phyloP scores from a whole-genome alignment of 192 early-diverging fungal species.

The Cetraspora pellucida region DNA sequence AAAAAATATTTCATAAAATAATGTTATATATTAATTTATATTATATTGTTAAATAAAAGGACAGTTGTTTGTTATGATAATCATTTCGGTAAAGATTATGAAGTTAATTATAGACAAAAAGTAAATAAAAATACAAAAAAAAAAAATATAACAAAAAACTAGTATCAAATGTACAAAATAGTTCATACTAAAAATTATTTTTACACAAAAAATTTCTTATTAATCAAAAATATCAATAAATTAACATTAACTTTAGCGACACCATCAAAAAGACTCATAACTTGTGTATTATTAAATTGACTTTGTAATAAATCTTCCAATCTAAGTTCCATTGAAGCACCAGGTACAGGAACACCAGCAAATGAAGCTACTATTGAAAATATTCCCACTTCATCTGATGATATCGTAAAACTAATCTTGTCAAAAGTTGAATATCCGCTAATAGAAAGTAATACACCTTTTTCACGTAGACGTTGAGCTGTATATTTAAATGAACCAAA shows the following conservation, averaged over 20 bases:
- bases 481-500: constrained; percentile 99
- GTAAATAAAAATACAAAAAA: no score
- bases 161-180: no score
- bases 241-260: constrained; percentile 95
- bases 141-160: no score
- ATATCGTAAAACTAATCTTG: constrained; percentile 86
- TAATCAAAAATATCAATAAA: constrained; percentile 91
- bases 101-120: no score
- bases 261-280: constrained; percentile 91
- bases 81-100: no score
- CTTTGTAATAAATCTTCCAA: constrained; percentile 93
- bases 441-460: constrained; percentile 88
- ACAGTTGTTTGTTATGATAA: no score
- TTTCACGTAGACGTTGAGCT: constrained; percentile 88
- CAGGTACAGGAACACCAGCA: constrained; percentile 66
- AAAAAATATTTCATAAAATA: no score
- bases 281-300: constrained; percentile 91
- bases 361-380: constrained; percentile 87
- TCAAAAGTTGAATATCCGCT: constrained; percentile 85
- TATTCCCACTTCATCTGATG: constrained; percentile 88
- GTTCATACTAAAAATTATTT: no score
- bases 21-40: no score
- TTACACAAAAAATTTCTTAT: constrained; percentile 82
- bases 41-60: no score
- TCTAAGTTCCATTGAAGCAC: constrained; percentile 75